These are phyloP conservation scores for Aspergillus texensis DNA, from an alignment of 2,329 filamentous ascomycete species.

Conservation along the genomic window DNA sequence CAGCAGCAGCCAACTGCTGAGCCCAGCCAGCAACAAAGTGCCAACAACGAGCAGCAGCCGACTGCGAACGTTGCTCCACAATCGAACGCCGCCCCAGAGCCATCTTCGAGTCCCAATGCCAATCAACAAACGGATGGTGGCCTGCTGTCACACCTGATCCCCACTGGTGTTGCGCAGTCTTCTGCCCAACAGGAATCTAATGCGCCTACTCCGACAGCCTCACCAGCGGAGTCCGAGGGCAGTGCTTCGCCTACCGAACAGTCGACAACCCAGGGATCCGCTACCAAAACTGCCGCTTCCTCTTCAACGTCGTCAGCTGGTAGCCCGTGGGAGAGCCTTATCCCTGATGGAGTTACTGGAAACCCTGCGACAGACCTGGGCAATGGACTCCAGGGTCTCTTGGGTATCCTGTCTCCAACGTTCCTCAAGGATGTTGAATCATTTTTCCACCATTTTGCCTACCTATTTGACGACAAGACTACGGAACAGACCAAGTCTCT, in stretches of 20 bases:
- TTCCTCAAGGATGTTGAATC: slow-evolving; percentile 34
- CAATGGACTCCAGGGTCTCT: slow-evolving; percentile 38
- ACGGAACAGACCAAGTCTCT: slow-evolving; percentile 33
- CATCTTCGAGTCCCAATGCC: slow-evolving; percentile 6
- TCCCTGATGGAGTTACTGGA: slow-evolving; percentile 18
- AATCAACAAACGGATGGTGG: slow-evolving; percentile 9
- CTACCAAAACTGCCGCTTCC: slow-evolving; percentile 9
- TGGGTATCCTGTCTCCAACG: slow-evolving; percentile 32
- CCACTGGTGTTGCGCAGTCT: slow-evolving; percentile 1
- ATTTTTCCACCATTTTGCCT: slow-evolving; percentile 39
- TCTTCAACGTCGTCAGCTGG: slow-evolving; percentile 5
- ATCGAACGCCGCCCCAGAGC: slow-evolving; percentile 6
- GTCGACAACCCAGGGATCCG: not conserved
- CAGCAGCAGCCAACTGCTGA: slow-evolving; percentile 8
- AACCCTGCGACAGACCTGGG: slow-evolving; percentile 22
- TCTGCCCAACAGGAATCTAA: not conserved
- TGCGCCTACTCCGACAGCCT: slow-evolving; percentile 5
- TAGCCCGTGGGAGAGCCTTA: slow-evolving; percentile 8
- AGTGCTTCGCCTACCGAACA: slow-evolving; percentile 2
- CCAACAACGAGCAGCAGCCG: slow-evolving; percentile 9
- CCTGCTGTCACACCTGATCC: slow-evolving; percentile 2
- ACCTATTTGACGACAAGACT: slow-evolving; percentile 35
- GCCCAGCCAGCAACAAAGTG: slow-evolving; percentile 3
- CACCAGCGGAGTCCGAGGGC: slow-evolving; percentile 4
- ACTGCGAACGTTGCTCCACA: slow-evolving; percentile 6